Percentiles rank a stretch among this genome's conserved stretches.
Evolutionary conservation across 345 rosid genomes (phyloP).

Genomic region (rapeseed (Brassica napus)): DNA sequence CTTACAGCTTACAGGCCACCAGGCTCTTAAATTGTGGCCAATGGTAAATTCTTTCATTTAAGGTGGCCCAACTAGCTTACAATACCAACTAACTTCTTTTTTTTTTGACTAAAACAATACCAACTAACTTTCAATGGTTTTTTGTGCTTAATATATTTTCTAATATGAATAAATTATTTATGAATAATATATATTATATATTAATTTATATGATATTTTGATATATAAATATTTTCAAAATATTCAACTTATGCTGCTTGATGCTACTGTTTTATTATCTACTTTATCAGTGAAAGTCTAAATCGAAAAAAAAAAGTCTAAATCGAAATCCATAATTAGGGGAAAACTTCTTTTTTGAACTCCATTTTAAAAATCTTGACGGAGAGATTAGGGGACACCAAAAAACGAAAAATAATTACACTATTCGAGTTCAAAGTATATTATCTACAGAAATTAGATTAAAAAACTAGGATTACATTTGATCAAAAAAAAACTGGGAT

Average conservation of each 20-base stretch:
- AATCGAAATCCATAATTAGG: not conserved
- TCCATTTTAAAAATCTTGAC: not conserved
- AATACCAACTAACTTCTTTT: not conserved
- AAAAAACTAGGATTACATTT: too few species aligned
- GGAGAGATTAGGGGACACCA: not conserved
- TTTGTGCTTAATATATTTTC: not conserved
- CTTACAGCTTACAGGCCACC: not conserved
- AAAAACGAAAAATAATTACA: not conserved
- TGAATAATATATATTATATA: too few species aligned
- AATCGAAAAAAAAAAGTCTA: not conserved
- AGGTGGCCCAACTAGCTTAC: not conserved
- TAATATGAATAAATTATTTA: not conserved
- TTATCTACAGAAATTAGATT: not conserved
- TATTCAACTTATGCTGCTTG: too few species aligned
- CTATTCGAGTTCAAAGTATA: slow-evolving; percentile 3
- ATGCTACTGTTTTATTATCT: not conserved
- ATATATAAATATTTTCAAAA: too few species aligned
- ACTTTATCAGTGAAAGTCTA: not conserved
- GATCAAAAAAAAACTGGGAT: too few species aligned
- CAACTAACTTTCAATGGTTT: not conserved
- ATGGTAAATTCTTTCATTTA: not conserved
- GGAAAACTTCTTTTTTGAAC: not conserved
- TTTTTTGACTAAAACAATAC: not conserved
- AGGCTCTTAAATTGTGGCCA: not conserved
- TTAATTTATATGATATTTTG: too few species aligned